Evolutionary conservation across 2,329 filamentous ascomycete genomes (phyloP).

Genomic region (Metarhizium humberi): DNA sequence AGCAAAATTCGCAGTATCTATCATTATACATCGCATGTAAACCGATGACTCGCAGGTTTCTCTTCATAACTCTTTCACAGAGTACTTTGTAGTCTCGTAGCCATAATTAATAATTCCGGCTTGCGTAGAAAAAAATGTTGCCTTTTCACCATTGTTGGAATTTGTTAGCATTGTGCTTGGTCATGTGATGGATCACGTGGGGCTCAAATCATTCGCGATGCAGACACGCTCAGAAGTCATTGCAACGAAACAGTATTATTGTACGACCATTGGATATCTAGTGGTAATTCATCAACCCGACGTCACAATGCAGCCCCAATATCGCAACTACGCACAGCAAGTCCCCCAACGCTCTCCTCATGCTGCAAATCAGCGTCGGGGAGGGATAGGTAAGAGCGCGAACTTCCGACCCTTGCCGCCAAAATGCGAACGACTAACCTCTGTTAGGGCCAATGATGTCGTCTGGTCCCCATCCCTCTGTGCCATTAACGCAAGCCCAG

Average conservation of each 20-base stretch:
- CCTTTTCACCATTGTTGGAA: too few species aligned
- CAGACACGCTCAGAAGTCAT: background rate
- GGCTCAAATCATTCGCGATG: background rate
- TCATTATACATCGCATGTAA: too few species aligned
- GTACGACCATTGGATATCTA: background rate
- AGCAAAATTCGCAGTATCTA: too few species aligned
- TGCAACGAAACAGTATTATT: background rate
- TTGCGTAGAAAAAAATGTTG: too few species aligned
- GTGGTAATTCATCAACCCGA: background rate
- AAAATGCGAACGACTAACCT: constrained; percentile 7
- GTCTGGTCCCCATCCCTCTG: constrained; percentile 39
- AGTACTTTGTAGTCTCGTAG: too few species aligned
- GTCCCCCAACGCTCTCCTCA: constrained; percentile 40
- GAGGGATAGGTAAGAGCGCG: constrained; percentile 39
- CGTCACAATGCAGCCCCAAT: constrained; percentile 42
- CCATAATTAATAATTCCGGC: too few species aligned
- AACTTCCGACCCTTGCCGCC: background rate
- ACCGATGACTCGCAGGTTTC: too few species aligned
- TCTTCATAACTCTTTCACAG: too few species aligned
- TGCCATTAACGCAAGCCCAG: constrained; percentile 45
- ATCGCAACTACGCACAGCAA: constrained; percentile 42
- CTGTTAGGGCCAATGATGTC: constrained; percentile 46
- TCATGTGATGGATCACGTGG: background rate
- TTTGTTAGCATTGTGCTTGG: background rate
- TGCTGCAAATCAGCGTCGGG: constrained; percentile 37